Evolutionary conservation across 768 basidiomycete genomes (phyloP).

Genomic region (Pulveroboletus sp.): DNA sequence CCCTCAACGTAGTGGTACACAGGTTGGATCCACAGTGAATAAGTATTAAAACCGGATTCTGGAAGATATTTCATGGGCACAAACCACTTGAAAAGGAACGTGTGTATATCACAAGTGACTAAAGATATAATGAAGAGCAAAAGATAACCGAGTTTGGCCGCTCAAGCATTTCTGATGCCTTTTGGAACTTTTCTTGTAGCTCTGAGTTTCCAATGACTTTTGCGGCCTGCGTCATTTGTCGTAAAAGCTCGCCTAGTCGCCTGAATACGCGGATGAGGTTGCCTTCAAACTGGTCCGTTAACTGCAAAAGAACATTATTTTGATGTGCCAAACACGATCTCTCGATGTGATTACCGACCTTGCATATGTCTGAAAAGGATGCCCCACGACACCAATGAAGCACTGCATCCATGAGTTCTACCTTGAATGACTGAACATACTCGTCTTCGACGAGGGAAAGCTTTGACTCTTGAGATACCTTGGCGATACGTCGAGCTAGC

Average conservation of each 20-base stretch:
- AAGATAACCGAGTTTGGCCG: conserved; percentile 93
- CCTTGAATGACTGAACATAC: conserved; percentile 95
- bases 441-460: conserved; percentile 87
- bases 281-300: conserved; percentile 96
- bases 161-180: conserved; percentile 89
- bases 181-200: conserved; percentile 90
- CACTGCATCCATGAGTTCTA: conserved; percentile 98
- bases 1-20: background rate
- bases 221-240: conserved; percentile 94
- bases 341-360: conserved; percentile 46
- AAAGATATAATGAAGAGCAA: conserved; percentile 83
- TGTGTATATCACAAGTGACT: conserved; percentile 5
- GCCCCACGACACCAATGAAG: conserved; percentile 98
- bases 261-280: conserved; percentile 96
- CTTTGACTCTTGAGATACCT: conserved; percentile 92
- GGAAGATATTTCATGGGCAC: too few relatives aligned
- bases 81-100: too few relatives aligned
- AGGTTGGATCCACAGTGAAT: background rate
- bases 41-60: too few relatives aligned
- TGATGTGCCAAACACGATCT: background rate
- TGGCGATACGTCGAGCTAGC: conserved; percentile 92
- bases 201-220: conserved; percentile 97
- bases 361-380: conserved; percentile 94
- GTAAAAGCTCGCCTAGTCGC: conserved; percentile 87
- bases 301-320: conserved; percentile 44